These are phyloP conservation scores for Trifolium subterraneum DNA, from an alignment of 306 rosid genomes.

Conservation along the genomic window DNA sequence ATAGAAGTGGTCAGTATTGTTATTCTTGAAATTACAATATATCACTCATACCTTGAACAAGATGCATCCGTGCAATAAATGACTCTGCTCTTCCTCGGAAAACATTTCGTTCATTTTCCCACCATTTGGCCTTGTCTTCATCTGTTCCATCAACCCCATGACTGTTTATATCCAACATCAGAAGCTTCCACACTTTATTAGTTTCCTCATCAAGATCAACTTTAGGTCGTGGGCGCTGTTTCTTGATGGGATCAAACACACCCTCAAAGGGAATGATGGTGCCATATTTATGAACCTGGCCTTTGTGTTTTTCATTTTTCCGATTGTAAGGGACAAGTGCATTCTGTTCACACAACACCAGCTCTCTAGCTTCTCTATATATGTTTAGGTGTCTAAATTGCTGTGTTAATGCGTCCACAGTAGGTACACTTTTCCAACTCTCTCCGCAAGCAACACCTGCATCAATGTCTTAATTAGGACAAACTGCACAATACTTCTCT, in stretches of 20 bases:
- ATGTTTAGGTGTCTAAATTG: constrained; percentile 58
- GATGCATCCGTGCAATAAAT: constrained; percentile 97
- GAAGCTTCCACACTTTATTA: constrained; percentile 90
- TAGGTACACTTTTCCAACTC: constrained; percentile 36
- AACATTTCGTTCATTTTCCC: constrained; percentile 97
- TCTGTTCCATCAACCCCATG: constrained; percentile 92
- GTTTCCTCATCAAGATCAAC: constrained; percentile 96
- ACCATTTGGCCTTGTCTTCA: constrained; percentile 85
- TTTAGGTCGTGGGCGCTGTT: constrained; percentile 77
- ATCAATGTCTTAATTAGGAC: constrained; percentile 37
- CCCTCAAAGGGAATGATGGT: constrained; percentile 62
- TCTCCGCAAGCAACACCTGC: constrained; percentile 55
- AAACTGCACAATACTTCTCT: constrained; percentile 11
- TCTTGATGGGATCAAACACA: constrained; percentile 63
- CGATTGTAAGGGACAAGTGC: constrained; percentile 59
- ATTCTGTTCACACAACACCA: constrained; percentile 51
- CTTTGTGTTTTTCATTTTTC: constrained; percentile 52
- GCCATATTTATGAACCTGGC: constrained; percentile 59
- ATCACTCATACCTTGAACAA: constrained; percentile 85
- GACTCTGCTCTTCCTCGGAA: constrained; percentile 94
- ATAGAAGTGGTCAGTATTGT: constrained; percentile 3
- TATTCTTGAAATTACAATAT: constrained; percentile 24
- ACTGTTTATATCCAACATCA: constrained; percentile 81
- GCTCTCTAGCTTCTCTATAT: constrained; percentile 57
- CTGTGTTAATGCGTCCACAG: constrained; percentile 59